Percentiles rank a stretch among this genome's conserved stretches.
Conservation (phyloP, 2,329 filamentous ascomycete genomes). For the Phaeophleospora eucalypticola region DNA sequence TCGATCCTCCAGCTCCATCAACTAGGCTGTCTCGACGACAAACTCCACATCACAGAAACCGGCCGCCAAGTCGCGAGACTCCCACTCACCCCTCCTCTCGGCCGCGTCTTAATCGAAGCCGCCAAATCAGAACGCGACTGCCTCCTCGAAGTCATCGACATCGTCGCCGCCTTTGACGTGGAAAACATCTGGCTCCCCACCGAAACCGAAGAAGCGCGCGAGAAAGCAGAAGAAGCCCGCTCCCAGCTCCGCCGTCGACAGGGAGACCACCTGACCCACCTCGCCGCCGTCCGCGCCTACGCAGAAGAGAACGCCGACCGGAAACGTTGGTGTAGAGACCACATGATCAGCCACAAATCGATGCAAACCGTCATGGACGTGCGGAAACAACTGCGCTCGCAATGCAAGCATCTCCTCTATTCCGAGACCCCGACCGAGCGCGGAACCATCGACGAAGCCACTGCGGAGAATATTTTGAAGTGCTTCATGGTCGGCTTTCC, state of each 20-base stretch:
- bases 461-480: constrained; percentile 50
- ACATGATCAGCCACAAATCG: constrained; percentile 58
- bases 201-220: constrained; percentile 57
- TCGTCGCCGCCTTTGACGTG: constrained; percentile 64
- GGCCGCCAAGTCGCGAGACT: constrained; percentile 77
- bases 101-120: constrained; percentile 77
- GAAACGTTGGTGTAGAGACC: constrained; percentile 56
- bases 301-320: constrained; percentile 55
- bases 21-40: constrained; percentile 69
- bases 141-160: constrained; percentile 77
- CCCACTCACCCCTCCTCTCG: constrained; percentile 76
- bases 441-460: constrained; percentile 35
- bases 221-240: constrained; percentile 54
- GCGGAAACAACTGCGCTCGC: constrained; percentile 56
- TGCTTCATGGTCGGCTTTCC: constrained; percentile 55
- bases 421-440: constrained; percentile 33
- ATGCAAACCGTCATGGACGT: constrained; percentile 65
- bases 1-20: constrained; percentile 75
- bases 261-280: constrained; percentile 61
- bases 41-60: constrained; percentile 67
- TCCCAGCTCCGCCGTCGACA: constrained; percentile 56
- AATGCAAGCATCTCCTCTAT: constrained; percentile 45
- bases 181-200: constrained; percentile 61
- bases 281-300: constrained; percentile 58
- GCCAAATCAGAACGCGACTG: constrained; percentile 67